A percentile compares a stretch with the other conserved stretches of the same genome.
Evolutionary conservation across 148 eudicot species (phyloP).

Genomic region (Drosera capensis): DNA sequence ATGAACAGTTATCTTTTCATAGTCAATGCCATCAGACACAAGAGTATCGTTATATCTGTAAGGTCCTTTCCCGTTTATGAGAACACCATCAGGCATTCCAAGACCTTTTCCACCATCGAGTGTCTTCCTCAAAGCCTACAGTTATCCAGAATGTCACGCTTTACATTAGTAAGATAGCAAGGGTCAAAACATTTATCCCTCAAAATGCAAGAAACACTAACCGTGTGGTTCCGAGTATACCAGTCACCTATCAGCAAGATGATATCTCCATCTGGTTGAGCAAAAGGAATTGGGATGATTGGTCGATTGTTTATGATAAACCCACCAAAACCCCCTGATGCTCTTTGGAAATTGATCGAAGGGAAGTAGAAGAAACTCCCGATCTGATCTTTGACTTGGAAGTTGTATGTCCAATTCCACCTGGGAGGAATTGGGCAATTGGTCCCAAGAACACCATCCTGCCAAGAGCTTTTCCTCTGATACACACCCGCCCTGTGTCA

Average conservation of each 20-base stretch:
- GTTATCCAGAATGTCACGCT: neutral
- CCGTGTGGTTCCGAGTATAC: conserved; percentile 77
- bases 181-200: too few relatives aligned
- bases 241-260: conserved; percentile 82
- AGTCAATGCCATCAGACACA: conserved; percentile 59
- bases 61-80: conserved; percentile 95
- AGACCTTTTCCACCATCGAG: conserved; percentile 56
- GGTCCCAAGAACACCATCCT: conserved; percentile 87
- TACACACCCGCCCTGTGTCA: conserved; percentile 64
- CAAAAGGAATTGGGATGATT: conserved; percentile 52
- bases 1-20: conserved; percentile 59
- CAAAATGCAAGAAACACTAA: conserved; percentile 19
- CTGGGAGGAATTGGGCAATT: conserved; percentile 80
- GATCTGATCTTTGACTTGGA: conserved; percentile 91
- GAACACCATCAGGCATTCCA: conserved; percentile 94
- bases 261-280: conserved; percentile 63
- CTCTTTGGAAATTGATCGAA: conserved; percentile 70
- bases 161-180: too few relatives aligned
- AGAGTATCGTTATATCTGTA: conserved; percentile 48
- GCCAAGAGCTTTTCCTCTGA: conserved; percentile 79
- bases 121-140: conserved; percentile 45
- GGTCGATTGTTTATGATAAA: conserved; percentile 43
- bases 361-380: conserved; percentile 87
- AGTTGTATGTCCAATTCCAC: conserved; percentile 71
- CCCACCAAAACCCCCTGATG: conserved; percentile 85